Evolutionary conservation across 2,329 filamentous ascomycete genomes (phyloP).

Genomic region (Xylaria sp.): DNA sequence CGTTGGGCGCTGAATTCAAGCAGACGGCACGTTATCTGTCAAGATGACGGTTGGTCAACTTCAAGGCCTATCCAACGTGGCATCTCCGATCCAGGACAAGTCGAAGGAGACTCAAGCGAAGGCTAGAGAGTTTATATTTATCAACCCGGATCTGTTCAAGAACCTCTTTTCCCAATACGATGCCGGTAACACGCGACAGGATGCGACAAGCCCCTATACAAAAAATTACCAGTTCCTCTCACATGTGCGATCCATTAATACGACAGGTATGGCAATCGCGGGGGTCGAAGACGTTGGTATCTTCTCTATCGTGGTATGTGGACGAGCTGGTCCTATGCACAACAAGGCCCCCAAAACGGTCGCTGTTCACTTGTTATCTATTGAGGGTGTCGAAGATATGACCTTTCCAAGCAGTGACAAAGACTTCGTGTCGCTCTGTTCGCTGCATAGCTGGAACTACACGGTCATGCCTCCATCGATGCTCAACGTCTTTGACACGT

Average conservation of each 20-base stretch:
- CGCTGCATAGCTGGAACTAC: conserved; percentile 50
- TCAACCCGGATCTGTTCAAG: conserved; percentile 36
- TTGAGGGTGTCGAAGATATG: conserved; percentile 45
- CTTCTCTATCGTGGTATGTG: conserved; percentile 45
- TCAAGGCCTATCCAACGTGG: too few relatives aligned
- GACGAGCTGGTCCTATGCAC: conserved; percentile 43
- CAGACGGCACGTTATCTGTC: too few relatives aligned
- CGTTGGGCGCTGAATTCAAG: too few relatives aligned
- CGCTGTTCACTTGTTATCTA: conserved; percentile 46
- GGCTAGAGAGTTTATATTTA: conserved; percentile 44
- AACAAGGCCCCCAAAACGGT: conserved; percentile 36
- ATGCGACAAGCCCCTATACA: conserved; percentile 22
- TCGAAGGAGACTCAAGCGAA: conserved; percentile 21
- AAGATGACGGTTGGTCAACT: too few relatives aligned
- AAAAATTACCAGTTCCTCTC: conserved; percentile 42
- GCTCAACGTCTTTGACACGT: conserved; percentile 44
- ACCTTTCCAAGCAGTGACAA: conserved; percentile 20
- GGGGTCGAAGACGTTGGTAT: conserved; percentile 43
- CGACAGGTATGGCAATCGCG: conserved; percentile 45
- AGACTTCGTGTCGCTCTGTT: conserved; percentile 43
- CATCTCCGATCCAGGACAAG: too few relatives aligned
- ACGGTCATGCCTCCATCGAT: conserved; percentile 42
- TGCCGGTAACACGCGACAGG: background rate
- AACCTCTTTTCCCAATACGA: conserved; percentile 32
- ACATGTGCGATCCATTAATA: conserved; percentile 50